Conservation (phyloP, 2,329 filamentous ascomycete species). For the Lizonia empirigonia region DNA sequence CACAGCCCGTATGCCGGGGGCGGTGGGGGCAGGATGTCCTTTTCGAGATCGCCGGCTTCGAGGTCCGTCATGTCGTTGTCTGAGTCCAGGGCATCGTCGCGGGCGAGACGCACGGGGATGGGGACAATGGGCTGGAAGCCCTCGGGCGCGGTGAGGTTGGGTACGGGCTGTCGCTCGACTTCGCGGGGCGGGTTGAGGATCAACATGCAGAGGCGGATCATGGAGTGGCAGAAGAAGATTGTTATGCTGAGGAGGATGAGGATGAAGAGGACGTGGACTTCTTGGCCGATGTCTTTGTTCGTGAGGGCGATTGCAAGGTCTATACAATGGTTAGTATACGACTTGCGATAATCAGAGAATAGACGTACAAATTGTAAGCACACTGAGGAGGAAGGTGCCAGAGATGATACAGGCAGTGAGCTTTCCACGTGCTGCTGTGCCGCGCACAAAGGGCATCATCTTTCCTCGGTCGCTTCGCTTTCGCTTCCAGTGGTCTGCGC, state of each 20-base stretch:
- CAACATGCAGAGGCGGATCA: conserved; percentile 75
- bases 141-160: conserved; percentile 60
- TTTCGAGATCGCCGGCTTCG: conserved; percentile 23
- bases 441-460: conserved; percentile 29
- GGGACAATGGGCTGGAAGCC: conserved; percentile 74
- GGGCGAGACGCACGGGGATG: conserved; percentile 75
- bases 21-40: conserved; percentile 37
- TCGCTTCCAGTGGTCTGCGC: conserved; percentile 39
- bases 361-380: conserved; percentile 70
- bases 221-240: conserved; percentile 79
- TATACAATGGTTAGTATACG: conserved; percentile 49
- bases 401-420: conserved; percentile 63
- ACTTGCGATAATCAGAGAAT: conserved; percentile 5
- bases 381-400: conserved; percentile 63
- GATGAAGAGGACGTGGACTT: conserved; percentile 81
- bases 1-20: conserved; percentile 88
- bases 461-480: conserved; percentile 24
- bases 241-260: conserved; percentile 75
- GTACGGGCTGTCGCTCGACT: conserved; percentile 42
- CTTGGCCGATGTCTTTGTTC: conserved; percentile 65
- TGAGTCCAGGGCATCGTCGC: conserved; percentile 73
- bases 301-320: conserved; percentile 76
- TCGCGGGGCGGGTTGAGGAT: conserved; percentile 55
- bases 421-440: conserved; percentile 40
- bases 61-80: conserved; percentile 48